phyloP scores from a whole-genome alignment of 768 basidiomycete genomes.

The Sarcomyxa edulis region DNA sequence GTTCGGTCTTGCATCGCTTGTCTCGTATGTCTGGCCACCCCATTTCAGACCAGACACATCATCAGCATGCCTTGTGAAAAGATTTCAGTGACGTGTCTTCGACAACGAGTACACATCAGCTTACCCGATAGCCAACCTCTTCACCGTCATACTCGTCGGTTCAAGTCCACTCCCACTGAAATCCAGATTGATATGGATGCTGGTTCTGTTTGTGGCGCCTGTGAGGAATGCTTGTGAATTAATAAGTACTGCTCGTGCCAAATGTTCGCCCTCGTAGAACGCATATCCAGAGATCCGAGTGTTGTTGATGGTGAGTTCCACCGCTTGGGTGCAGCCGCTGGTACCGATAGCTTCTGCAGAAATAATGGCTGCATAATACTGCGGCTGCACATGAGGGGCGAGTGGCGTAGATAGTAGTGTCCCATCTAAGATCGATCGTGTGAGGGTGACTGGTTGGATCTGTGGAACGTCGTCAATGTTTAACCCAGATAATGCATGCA shows the following conservation, averaged over 20 bases:
- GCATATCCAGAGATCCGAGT: conserved; percentile 54
- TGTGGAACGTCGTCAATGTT: conserved; percentile 16
- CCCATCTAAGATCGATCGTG: conserved; percentile 53
- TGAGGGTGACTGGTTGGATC: conserved; percentile 61
- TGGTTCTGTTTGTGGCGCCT: conserved; percentile 27
- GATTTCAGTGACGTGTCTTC: background rate
- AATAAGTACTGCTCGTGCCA: conserved; percentile 51
- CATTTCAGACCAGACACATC: conserved; percentile 46
- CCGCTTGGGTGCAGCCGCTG: conserved; percentile 31
- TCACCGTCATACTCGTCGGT: conserved; percentile 32
- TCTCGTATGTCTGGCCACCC: conserved; percentile 58
- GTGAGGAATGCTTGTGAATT: conserved; percentile 49
- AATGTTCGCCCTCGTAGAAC: conserved; percentile 39
- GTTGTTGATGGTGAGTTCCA: conserved; percentile 45
- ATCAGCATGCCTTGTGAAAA: conserved; percentile 34
- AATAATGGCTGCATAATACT: conserved; percentile 64
- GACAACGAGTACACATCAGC: conserved; percentile 5
- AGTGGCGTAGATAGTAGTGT: conserved; percentile 41
- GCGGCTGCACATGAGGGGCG: conserved; percentile 56
- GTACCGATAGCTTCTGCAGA: conserved; percentile 51
- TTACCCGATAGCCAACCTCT: conserved; percentile 45
- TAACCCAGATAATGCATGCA: background rate
- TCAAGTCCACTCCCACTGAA: conserved; percentile 23
- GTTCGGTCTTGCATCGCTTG: conserved; percentile 31
- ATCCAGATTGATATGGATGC: conserved; percentile 35